These are phyloP conservation scores for Saccharomyces pastorianus DNA, from an alignment of 1,139 yeast genomes.

Conservation along the genomic window DNA sequence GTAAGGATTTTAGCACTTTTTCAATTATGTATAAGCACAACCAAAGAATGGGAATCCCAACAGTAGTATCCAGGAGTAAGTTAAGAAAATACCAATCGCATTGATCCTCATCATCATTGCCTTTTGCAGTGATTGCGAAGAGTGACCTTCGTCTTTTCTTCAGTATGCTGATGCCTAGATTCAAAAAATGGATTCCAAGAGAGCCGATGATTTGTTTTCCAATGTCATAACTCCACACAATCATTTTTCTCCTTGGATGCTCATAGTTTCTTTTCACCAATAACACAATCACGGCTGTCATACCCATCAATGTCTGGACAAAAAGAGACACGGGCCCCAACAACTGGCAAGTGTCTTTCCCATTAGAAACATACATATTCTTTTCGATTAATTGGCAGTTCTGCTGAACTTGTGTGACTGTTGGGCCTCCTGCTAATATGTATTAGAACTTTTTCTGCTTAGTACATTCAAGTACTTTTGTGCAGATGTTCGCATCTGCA, in stretches of 20 bases:
- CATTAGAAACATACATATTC: not conserved
- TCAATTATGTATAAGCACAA: conserved; percentile 39
- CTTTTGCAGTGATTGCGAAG: conserved; percentile 10
- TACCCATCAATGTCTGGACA: conserved; percentile 62
- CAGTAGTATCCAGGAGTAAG: conserved; percentile 81
- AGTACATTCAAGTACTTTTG: not conserved
- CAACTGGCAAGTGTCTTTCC: conserved; percentile 42
- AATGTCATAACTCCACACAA: conserved; percentile 84
- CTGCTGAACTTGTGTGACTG: not conserved
- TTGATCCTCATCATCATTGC: conserved; percentile 43
- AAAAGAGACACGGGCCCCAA: conserved; percentile 64
- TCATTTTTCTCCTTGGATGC: conserved; percentile 79
- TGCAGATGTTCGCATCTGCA: not conserved
- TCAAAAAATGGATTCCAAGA: conserved; percentile 70
- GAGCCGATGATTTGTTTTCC: conserved; percentile 87
- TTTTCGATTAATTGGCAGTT: not conserved
- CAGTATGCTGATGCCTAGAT: conserved; percentile 61
- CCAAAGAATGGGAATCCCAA: conserved; percentile 87
- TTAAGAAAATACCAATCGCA: conserved; percentile 91
- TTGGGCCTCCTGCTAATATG: not conserved
- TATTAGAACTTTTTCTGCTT: not conserved
- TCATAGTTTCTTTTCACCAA: conserved; percentile 72
- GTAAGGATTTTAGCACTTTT: conserved; percentile 40
- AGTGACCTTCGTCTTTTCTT: conserved; percentile 28
- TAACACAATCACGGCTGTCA: conserved; percentile 64